Base-by-base conservation (phyloP, 495 filamentous ascomycete genomes). In the Penicillium daleae region DNA sequence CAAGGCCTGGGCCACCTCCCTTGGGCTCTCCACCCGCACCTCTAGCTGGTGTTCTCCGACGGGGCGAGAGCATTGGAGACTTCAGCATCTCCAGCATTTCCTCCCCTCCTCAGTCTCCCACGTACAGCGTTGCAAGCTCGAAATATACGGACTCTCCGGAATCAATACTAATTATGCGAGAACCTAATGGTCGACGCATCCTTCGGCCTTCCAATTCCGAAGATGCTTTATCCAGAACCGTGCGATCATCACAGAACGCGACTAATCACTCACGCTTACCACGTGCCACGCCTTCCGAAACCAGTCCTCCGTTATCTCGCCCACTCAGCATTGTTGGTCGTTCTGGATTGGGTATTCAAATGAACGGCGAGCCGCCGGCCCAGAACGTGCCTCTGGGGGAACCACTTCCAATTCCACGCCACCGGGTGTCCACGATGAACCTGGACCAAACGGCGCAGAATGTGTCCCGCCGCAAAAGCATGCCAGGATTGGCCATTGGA, bases 401-500 rank as follows among this genome's bases (percentile, higher is more conserved):
- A 2, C 62, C 70, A 52, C 27, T 40, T 6, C 59, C 67, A 27
- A 15, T 29, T 19, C 54, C 61, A 13, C 67, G 63, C 33, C 54
- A 33, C n/a, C 56, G 62, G 6, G 39, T 60, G n/a, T 61, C 65
- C 2, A 33, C 58, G 1, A 27, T 53, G n/a, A 32, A 4, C 39
- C 64, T 67, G 12, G 50, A 53, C n/a, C 59, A 72, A 29, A 17
- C 6, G 6, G 21, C 39, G 29, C 58, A 62, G 31, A 64, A 58
- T 19, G 64, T 74, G 60, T 53, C 64, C 10, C 73, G 71, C 29
- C 79, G 85, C 33, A 83, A 82, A 62, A 88, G 86, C 66, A 79
- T 89, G 78, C 84, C 85, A 5, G 82, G 83, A 7, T 72, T 89
- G 32, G 74, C 73, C 1, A 77, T 84, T 12, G 86, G 86, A 1